These are phyloP conservation scores for Astrocystis sublimbata DNA, from an alignment of 495 filamentous ascomycete species.

Conservation along the genomic window DNA sequence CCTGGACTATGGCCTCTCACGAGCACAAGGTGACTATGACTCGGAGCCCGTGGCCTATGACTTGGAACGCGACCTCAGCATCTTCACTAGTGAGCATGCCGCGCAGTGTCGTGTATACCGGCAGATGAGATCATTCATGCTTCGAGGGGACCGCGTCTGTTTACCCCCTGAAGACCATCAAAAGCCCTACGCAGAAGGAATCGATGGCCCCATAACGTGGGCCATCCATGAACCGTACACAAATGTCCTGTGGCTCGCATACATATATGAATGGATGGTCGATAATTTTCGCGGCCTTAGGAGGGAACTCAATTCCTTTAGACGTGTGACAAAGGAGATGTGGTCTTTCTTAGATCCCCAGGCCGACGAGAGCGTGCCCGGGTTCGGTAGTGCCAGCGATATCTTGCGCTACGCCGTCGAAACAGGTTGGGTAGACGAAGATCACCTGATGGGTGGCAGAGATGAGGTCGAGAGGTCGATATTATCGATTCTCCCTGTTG, in stretches of 20 bases:
- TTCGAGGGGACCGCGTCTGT: constrained; percentile 36
- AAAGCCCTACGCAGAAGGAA: constrained; percentile 35
- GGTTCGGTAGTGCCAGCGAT: constrained; percentile 45
- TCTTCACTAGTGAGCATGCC: constrained; percentile 55
- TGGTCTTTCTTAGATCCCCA: constrained; percentile 43
- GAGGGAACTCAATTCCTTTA: constrained; percentile 39
- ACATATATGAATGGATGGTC: constrained; percentile 48
- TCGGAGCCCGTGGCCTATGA: constrained; percentile 46
- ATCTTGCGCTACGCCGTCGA: constrained; percentile 46
- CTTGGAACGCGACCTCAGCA: constrained; percentile 51
- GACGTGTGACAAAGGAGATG: constrained; percentile 42
- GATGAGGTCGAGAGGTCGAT: constrained; percentile 33
- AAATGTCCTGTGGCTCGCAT: constrained; percentile 57
- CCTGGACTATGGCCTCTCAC: constrained; percentile 87
- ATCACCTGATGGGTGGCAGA: constrained; percentile 42
- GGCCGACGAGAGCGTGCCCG: constrained; percentile 36
- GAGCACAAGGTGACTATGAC: constrained; percentile 46
- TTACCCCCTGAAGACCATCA: constrained; percentile 37
- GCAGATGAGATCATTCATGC: constrained; percentile 53
- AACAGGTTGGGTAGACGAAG: constrained; percentile 46
- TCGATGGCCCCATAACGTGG: constrained; percentile 44
- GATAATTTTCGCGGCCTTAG: constrained; percentile 36
- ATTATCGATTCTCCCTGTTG: constrained; percentile 28
- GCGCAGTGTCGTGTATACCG: constrained; percentile 49
- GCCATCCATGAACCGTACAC: constrained; percentile 46